These are phyloP conservation scores for Rhodotorula glutinis DNA, from an alignment of 1,284 basidiomycete species.

Conservation along the genomic window DNA sequence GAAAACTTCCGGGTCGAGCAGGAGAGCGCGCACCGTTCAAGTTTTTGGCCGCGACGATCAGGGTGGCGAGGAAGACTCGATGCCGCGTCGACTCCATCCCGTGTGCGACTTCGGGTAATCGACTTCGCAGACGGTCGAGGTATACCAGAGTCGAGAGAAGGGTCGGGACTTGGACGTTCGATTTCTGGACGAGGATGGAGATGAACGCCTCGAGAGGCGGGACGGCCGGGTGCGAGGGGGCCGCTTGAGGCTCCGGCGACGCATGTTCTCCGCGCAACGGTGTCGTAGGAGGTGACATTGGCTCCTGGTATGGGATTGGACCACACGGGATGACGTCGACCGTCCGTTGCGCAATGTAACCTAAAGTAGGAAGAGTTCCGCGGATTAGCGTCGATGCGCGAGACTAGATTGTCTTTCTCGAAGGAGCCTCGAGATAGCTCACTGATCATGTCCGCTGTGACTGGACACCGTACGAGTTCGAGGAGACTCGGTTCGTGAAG, in stretches of 20 bases:
- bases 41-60: slow-evolving; percentile 95
- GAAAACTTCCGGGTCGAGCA: neutral
- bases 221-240: slow-evolving; percentile 47
- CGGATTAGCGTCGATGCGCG: neutral
- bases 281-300: slow-evolving; percentile 36
- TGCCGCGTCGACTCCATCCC: slow-evolving; percentile 86
- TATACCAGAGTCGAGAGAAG: slow-evolving; percentile 88
- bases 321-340: slow-evolving; percentile 38
- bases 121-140: slow-evolving; percentile 76
- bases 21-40: slow-evolving; percentile 77
- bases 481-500: slow-evolving; percentile 70
- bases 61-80: slow-evolving; percentile 87
- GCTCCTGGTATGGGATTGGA: slow-evolving; percentile 7
- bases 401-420: too few relatives aligned
- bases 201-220: slow-evolving; percentile 83
- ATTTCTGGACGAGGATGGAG: slow-evolving; percentile 71
- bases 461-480: slow-evolving; percentile 68
- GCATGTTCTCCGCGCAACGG: slow-evolving; percentile 1
- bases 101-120: slow-evolving; percentile 74
- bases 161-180: slow-evolving; percentile 78
- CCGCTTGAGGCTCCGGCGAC: neutral
- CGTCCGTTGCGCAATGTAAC: slow-evolving; percentile 33
- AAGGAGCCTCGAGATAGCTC: too few relatives aligned
- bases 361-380: slow-evolving; percentile 6
- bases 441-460: slow-evolving; percentile 74